These are phyloP conservation scores for Syncephalastrum contaminatum DNA, from an alignment of 371 early-diverging fungal species.

Conservation along the genomic window DNA sequence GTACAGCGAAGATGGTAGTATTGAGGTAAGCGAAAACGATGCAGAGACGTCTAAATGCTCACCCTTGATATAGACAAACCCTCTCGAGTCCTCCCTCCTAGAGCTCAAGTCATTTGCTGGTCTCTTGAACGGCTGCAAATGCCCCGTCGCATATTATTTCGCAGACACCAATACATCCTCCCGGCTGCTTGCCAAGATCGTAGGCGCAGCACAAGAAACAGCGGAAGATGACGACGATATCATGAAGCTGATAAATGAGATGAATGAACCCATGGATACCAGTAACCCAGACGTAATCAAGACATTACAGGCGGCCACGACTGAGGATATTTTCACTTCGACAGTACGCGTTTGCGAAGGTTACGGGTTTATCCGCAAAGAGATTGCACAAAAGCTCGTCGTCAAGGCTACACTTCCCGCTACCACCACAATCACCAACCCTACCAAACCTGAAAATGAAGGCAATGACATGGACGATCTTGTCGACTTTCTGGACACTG, in stretches of 20 bases:
- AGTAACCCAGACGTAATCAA: slow-evolving; percentile 29
- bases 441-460: slow-evolving; percentile 6
- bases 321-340: slow-evolving; percentile 33
- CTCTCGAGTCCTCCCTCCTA: slow-evolving; percentile 38
- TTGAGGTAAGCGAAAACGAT: too few relatives aligned
- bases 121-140: slow-evolving; percentile 44
- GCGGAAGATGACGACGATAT: slow-evolving; percentile 39
- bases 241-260: slow-evolving; percentile 44
- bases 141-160: slow-evolving; percentile 29
- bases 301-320: slow-evolving; percentile 27
- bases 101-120: slow-evolving; percentile 45
- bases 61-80: slow-evolving; percentile 23
- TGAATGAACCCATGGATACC: slow-evolving; percentile 23
- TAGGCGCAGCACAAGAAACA: slow-evolving; percentile 10
- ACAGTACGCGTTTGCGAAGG: slow-evolving; percentile 36
- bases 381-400: slow-evolving; percentile 22
- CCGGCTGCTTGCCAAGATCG: slow-evolving; percentile 21
- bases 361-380: slow-evolving; percentile 31
- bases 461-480: slow-evolving; percentile 8
- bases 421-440: too few relatives aligned
- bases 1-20: too few relatives aligned
- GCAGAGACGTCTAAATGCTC: neutral
- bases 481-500: neutral
- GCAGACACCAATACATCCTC: slow-evolving; percentile 26
- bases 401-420: slow-evolving; percentile 4